These are phyloP conservation scores for Penicillium palitans DNA, from an alignment of 2,329 filamentous ascomycete species.

Conservation along the genomic window DNA sequence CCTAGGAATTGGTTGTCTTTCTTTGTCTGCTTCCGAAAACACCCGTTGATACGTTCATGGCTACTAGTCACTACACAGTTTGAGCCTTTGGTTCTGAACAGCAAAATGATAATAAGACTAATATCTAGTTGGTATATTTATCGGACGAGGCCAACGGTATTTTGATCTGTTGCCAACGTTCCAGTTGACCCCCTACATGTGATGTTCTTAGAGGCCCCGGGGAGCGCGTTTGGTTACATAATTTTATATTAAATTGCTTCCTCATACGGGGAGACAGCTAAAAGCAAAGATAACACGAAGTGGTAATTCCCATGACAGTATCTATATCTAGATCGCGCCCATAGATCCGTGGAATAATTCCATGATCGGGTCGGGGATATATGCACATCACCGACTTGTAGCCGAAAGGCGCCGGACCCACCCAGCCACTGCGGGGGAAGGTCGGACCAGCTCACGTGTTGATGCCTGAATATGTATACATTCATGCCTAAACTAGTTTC, in stretches of 20 bases:
- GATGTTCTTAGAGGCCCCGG: background rate
- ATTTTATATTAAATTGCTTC: no score
- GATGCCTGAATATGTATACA: no score
- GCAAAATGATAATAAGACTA: no score
- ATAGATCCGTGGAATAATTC: no score
- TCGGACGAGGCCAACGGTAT: background rate
- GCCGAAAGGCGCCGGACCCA: background rate
- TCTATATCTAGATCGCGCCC: no score
- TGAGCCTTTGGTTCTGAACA: background rate
- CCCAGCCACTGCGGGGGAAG: no score
- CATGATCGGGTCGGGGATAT: no score
- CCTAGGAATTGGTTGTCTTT: background rate
- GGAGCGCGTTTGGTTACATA: background rate
- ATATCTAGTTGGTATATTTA: background rate
- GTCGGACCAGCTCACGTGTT: no score
- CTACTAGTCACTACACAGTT: no score
- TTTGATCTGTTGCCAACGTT: background rate
- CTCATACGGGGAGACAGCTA: background rate
- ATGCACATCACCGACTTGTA: background rate
- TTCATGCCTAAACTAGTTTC: no score
- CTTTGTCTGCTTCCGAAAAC: background rate
- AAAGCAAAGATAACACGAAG: background rate
- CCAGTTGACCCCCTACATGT: background rate
- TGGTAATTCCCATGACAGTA: no score
- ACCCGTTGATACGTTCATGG: background rate